Evolutionary conservation across 441 rosid genomes (phyloP), one percentile per base, ranked within the genome.

Genomic region (Macaranga tanarius): DNA sequence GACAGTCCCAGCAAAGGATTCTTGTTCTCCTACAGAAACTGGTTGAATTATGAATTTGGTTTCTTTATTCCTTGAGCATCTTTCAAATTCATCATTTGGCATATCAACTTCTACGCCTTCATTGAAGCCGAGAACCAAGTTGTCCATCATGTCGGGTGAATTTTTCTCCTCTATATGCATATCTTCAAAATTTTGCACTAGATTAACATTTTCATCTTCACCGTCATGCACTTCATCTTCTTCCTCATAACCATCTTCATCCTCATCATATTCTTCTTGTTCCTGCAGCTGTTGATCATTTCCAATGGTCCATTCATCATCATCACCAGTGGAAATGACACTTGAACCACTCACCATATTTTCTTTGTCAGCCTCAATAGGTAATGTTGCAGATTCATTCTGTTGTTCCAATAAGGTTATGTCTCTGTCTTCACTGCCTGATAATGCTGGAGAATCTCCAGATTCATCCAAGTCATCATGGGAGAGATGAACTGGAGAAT

Each of bases 231-330:
- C 80, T 77, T 89, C 97, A 75, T 91, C 95, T 74, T 89, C 95
- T 77, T 89, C 97, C 73, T 80, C 87, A 74, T 87, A 93, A 54
- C 88, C 97, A 74, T 90, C 94, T 78, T 86, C 98, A 83, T 89
- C 96, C 82, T 91, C 98, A 62, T 93, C 95, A 73, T 93, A 95
- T 84, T 89, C 98, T 84, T 90, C 98, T 83, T 89, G 99, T 83
- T 91, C 96, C 82, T 85, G 97, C 80, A 90, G 66, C 52, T 74
- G 84, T 62, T 86, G 91, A 70, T 84, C 85, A 76, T 84, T 84
- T 73, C 87, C 93, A 84, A 80, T 63, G 62, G 87, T 73, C 99
- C 99, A 95, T 74, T 95, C 98, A 76, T 88, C 96, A 75, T 93
- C 97, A 50, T 93, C 98, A 70, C 87, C 86, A 34, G 85, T 81